These are phyloP conservation scores for Seiridium cupressi DNA, from an alignment of 2,329 filamentous ascomycete genomes.

Conservation along the genomic window DNA sequence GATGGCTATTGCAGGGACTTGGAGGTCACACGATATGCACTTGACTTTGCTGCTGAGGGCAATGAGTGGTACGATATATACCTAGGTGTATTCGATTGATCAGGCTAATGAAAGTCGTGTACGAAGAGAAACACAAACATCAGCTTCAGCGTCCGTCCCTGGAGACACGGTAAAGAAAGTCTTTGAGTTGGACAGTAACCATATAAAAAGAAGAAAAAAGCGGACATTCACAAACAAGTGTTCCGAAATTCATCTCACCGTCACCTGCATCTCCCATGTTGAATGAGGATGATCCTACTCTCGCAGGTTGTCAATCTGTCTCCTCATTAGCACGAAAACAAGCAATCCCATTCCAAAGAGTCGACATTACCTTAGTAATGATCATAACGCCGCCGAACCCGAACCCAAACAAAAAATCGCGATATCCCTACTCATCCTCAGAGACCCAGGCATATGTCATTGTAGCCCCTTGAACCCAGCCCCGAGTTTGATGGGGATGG, in stretches of 20 bases:
- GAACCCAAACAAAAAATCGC: too few species aligned
- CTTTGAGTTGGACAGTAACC: not conserved
- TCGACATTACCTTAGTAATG: too few species aligned
- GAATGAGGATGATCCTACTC: not conserved
- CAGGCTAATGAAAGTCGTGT: too few species aligned
- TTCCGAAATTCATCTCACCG: not conserved
- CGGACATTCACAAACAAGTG: not conserved
- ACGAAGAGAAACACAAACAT: too few species aligned
- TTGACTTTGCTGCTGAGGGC: too few species aligned
- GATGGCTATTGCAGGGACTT: too few species aligned
- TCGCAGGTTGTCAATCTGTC: not conserved
- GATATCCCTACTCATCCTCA: too few species aligned
- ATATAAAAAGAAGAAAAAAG: not conserved
- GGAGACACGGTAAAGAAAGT: not conserved
- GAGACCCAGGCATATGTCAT: slow-evolving; percentile 1
- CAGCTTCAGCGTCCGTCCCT: too few species aligned
- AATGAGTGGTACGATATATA: too few species aligned
- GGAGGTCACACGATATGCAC: too few species aligned
- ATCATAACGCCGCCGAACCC: too few species aligned
- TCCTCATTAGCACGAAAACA: not conserved
- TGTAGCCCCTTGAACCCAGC: slow-evolving; percentile 24
- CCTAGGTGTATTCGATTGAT: too few species aligned
- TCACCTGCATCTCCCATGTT: not conserved
- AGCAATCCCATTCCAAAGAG: not conserved
- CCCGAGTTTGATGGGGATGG: slow-evolving; percentile 33